Base-by-base conservation (phyloP, 495 filamentous ascomycete species). In the Talaromyces liani region DNA sequence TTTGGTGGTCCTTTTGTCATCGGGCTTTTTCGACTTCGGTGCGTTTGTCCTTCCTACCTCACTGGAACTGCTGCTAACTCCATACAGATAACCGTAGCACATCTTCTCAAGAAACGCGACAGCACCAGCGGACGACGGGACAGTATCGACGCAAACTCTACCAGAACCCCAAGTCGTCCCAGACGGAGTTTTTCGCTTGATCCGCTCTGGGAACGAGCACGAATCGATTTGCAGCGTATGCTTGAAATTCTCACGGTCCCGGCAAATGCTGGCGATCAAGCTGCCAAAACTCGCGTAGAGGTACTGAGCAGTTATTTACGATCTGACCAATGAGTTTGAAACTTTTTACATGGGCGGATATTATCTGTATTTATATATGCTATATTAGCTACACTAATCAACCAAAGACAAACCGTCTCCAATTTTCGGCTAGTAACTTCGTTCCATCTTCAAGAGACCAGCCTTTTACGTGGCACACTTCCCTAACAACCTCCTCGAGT, bases 1-100 rank as follows among this genome's bases (percentile, higher is more conserved):
- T 90, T 4, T 91, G 88, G 87, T 91, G 88, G 87, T 86, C 89
- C 6, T 90, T 90, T 68, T 85, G 87, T 68, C 88, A 90, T 70
- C 73, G 88, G 14, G 87, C 87, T 0, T 91, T 91, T 69, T 73
- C 89, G 53, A 87, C 89, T 71, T 86, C 85, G 24, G 72, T 88
- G 68, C 79, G 84, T 66, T 77, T 79, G 16, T 47, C 36, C 34
- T 65, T 24, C 41, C 8, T 5, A n/a, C 41, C 36, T 34, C 49
- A 31, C 12, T 41, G 8, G 20, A 34, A 73, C 73, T 59, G 76
- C 82, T 39, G 57, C 82, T 63, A 24, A 33, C 49, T 24, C 20
- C 18, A 20, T 16, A n/a, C 33, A 69, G 70, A 62, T 68, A 58
- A 67, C 70, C 53, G 60, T 72, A 62, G 68, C 67, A 27, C 62